Base-by-base conservation (phyloP, 345 rosid species). In the Corymbia maculata region DNA sequence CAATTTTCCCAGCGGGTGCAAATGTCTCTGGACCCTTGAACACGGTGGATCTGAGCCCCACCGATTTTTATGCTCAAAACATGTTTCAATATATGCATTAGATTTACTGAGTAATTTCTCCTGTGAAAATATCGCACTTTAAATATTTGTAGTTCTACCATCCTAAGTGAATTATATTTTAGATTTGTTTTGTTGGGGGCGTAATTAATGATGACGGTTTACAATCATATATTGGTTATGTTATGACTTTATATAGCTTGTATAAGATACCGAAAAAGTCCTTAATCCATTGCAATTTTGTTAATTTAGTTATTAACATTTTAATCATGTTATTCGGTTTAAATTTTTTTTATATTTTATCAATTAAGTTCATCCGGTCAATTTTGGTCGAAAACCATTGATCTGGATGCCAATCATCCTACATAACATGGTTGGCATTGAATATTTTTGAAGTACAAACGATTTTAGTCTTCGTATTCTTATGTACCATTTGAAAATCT, bases 321-420 rank as follows among this genome's bases (percentile, higher is more conserved):
- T 59, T 11, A 55, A 9, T 55, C 24, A 55, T 22, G 4, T 55
- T 22, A 0, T 55, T 55, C 21, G 8, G 61, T 22, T 0, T 59
- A 11, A 59, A 5, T 0, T 0, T 59, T 59, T 59, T 59, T 26
- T 3, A 26, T 6, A 26, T 59, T 2, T 11, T 11, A 12, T 0
- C 15, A 11, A 59, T 59, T 5, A 7, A 59, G 3, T 0, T 1
- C 5, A 26, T 59, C 11, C 1, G 4, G 28, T 0, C 13, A 12
- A 26, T 26, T 59, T 59, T 12, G 30, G 26, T 9, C 12, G 2
- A 4, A 36, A 36, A 36, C 4, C 42, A 36, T 36, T 36, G 42
- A 36, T 36, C 2, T 36, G 42, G 42, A 36, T 36, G 42, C 42
- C 4, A 36, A 36, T 36, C 42, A 36, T 36, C 4, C 42, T 36